Conservation (phyloP, 345 rosid species). For the thale cress (Arabidopsis thaliana) region DNA sequence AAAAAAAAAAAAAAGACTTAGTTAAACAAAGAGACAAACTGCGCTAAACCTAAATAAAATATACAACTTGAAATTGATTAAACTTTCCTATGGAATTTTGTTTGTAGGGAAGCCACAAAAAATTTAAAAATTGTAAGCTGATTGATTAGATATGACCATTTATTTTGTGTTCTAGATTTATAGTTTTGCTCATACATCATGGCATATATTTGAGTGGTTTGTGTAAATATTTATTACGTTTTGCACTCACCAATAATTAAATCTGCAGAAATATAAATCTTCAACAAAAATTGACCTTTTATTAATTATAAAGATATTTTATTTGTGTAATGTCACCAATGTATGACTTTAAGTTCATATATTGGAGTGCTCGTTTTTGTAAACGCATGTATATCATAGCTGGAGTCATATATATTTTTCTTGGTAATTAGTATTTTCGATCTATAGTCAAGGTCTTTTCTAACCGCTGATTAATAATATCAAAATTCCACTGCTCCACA, state of each 20-base stretch:
- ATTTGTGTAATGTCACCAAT: background rate
- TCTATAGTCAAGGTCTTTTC: slow-evolving; percentile 1
- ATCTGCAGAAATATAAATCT: background rate
- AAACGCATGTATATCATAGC: slow-evolving; percentile 6
- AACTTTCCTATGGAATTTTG: slow-evolving; percentile 21
- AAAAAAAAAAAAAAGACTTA: slow-evolving; percentile 7
- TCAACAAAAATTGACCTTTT: background rate
- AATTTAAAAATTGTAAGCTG: slow-evolving; percentile 16
- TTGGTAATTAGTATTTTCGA: background rate
- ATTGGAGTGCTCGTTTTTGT: background rate
- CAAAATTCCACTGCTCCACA: background rate
- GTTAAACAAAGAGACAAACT: slow-evolving; percentile 41
- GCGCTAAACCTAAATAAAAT: background rate
- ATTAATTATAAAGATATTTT: background rate
- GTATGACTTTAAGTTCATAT: slow-evolving; percentile 17
- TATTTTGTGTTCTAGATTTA: background rate
- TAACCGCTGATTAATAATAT: background rate
- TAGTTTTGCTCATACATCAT: background rate
- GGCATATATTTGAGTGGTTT: background rate
- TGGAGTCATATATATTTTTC: background rate
- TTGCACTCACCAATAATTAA: background rate
- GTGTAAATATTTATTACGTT: background rate
- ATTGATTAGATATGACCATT: background rate
- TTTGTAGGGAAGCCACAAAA: slow-evolving; percentile 16
- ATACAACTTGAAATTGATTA: slow-evolving; percentile 34